Conservation (phyloP, 352 stramenopile genomes). For the Phytopythium mirpurense region DNA sequence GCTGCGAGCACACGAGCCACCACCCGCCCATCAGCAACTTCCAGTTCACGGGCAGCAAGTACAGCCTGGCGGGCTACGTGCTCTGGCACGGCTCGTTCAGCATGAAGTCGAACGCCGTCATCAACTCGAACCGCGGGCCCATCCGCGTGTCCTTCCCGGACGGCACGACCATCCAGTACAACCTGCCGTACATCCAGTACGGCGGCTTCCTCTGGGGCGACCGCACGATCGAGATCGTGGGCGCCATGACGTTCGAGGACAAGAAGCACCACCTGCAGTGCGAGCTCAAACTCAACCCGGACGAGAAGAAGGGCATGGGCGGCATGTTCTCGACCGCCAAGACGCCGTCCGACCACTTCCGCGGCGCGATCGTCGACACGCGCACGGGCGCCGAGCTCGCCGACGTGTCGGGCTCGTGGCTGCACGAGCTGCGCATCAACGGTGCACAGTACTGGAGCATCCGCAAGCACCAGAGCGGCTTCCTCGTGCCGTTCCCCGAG, state of each 20-base stretch:
- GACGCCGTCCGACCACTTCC: conserved; percentile 69
- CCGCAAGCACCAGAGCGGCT: conserved; percentile 49
- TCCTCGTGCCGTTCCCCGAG: conserved; percentile 48
- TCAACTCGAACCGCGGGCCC: conserved; percentile 74
- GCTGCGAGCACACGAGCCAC: conserved; percentile 82
- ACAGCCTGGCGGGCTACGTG: conserved; percentile 63
- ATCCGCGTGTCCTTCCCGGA: conserved; percentile 70
- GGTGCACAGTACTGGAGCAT: conserved; percentile 74
- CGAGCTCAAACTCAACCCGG: conserved; percentile 77
- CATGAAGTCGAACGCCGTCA: conserved; percentile 82
- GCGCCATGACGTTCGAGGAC: conserved; percentile 71
- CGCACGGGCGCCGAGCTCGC: conserved; percentile 56
- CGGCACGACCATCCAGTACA: conserved; percentile 63
- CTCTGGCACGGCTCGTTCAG: conserved; percentile 74
- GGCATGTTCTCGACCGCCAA: conserved; percentile 79
- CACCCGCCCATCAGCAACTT: conserved; percentile 85
- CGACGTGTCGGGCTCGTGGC: conserved; percentile 71
- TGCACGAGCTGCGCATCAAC: conserved; percentile 66
- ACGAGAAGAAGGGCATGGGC: conserved; percentile 85
- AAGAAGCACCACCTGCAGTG: conserved; percentile 62
- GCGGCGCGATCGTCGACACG: conserved; percentile 64
- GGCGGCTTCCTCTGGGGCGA: conserved; percentile 79
- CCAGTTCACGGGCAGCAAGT: conserved; percentile 70
- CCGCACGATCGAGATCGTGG: conserved; percentile 72
- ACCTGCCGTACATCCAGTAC: conserved; percentile 67